phyloP scores from a whole-genome alignment of 2,329 filamentous ascomycete species.

The Paecilomyces niveus region DNA sequence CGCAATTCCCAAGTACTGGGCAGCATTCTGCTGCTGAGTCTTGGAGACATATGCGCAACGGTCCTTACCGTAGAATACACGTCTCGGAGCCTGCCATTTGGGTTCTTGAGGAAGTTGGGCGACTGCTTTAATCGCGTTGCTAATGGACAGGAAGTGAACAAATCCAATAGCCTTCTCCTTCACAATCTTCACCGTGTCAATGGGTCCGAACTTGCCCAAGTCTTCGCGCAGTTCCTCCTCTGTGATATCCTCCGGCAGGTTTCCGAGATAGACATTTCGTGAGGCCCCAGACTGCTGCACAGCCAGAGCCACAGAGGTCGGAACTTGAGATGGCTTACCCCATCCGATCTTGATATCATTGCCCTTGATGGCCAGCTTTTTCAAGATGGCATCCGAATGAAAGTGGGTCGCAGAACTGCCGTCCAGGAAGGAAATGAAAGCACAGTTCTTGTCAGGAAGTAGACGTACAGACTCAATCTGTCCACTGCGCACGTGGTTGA shows the following conservation, averaged over 20 bases:
- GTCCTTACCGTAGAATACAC: slow-evolving; percentile 98
- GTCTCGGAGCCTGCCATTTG: slow-evolving; percentile 92
- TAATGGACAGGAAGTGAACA: slow-evolving; percentile 93
- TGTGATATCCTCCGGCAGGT: slow-evolving; percentile 78
- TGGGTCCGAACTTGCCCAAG: slow-evolving; percentile 88
- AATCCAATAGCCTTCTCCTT: slow-evolving; percentile 97
- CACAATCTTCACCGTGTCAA: slow-evolving; percentile 96
- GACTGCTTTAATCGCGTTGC: slow-evolving; percentile 97
- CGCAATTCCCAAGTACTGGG: slow-evolving; percentile 94
- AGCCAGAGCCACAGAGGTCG: slow-evolving; percentile 91
- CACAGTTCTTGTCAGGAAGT: slow-evolving; percentile 97
- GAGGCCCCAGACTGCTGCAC: slow-evolving; percentile 97
- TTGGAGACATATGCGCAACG: slow-evolving; percentile 98
- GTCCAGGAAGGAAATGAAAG: slow-evolving; percentile 98
- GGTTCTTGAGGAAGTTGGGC: slow-evolving; percentile 91
- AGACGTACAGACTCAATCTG: slow-evolving; percentile 98
- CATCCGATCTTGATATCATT: slow-evolving; percentile 99
- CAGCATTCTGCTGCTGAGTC: slow-evolving; percentile 98
- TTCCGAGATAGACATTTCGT: slow-evolving; percentile 93
- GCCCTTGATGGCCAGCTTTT: slow-evolving; percentile 96
- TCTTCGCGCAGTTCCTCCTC: slow-evolving; percentile 94
- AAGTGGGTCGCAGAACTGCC: slow-evolving; percentile 97
- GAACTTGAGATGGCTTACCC: slow-evolving; percentile 97
- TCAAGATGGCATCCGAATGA: slow-evolving; percentile 98
- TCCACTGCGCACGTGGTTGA: slow-evolving; percentile 91